Base-by-base conservation (phyloP, 2,329 filamentous ascomycete species). In the Phyllosticta citriasiana region DNA sequence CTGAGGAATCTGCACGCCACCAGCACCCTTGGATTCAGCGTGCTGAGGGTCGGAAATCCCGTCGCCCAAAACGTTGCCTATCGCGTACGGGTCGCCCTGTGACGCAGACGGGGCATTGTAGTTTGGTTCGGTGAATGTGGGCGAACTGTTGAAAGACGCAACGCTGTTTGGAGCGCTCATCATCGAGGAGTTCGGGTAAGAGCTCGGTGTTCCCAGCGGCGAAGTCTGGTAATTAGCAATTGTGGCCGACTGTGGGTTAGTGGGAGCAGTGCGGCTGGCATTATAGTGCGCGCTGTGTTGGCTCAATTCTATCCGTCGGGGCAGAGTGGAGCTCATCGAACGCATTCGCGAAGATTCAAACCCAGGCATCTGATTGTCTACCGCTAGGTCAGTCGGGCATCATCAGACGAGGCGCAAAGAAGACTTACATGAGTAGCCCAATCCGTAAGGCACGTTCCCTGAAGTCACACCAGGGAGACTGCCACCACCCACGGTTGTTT, bases 151-250 rank as follows among this genome's bases (percentile, higher is more conserved):
- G 73, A 62, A 73, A 68, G 54, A 75, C 19, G 72, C 70, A 19
- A 76, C 67, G 62, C 75, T 73, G 64, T 76, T 73, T 9, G 73
- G 73, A 40, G 73, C 73, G 60, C 73, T 75, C 59, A 61, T 24
- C 54, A 61, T 40, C 9, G 54, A 50, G 3, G 54, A 30, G 16
- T 61, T 74, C 70, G 51, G 70, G 69, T 69, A 75, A 72, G 1
- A 69, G 67, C 55, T 67, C 73, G 61, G 68, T 72, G 56, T 72
- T 67, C 70, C 66, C n/a, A 76, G 70, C 12, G 74, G 73, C 52
- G 73, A 74, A 62, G 70, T 70, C 12, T 72, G 70, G 63, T 74
- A 76, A 12, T 70, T 74, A 19, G 74, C 72, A 62, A 73, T 75
- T 8, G 73, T 73, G 8, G 73, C 72, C 3, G 73, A 74, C 57